phyloP scores from a whole-genome alignment of 2,329 filamentous ascomycete species.

The Plenodomus biglobosus region DNA sequence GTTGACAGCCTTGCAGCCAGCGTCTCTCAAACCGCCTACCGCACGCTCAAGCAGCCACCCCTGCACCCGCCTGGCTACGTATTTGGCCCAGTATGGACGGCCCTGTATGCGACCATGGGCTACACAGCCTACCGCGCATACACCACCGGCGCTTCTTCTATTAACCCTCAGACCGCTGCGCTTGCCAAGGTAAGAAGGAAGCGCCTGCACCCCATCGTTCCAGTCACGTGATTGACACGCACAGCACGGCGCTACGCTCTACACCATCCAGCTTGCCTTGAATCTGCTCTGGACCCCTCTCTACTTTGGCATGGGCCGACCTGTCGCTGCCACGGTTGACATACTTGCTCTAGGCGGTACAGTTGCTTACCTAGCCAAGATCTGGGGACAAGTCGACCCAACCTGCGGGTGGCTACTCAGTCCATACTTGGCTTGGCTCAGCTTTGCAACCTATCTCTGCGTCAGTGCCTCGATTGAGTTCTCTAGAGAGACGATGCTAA shows the following conservation, averaged over 20 bases:
- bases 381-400: slow-evolving; percentile 74
- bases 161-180: slow-evolving; percentile 51
- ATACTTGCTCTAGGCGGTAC: slow-evolving; percentile 73
- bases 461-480: slow-evolving; percentile 40
- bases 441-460: slow-evolving; percentile 84
- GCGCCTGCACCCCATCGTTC: neutral
- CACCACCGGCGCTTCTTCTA: slow-evolving; percentile 61
- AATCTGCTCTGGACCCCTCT: slow-evolving; percentile 91
- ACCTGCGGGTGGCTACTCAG: slow-evolving; percentile 72
- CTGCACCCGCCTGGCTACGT: slow-evolving; percentile 58
- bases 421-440: slow-evolving; percentile 84
- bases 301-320: slow-evolving; percentile 78
- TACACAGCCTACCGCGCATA: slow-evolving; percentile 83
- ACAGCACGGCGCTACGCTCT: slow-evolving; percentile 70
- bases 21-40: slow-evolving; percentile 60
- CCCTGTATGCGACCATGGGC: slow-evolving; percentile 72
- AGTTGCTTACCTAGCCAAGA: slow-evolving; percentile 67
- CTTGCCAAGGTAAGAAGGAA: slow-evolving; percentile 55
- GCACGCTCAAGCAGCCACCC: slow-evolving; percentile 66
- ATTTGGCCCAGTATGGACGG: slow-evolving; percentile 62
- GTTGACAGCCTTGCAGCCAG: slow-evolving; percentile 13
- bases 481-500: slow-evolving; percentile 2
- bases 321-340: slow-evolving; percentile 73
- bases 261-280: slow-evolving; percentile 80
- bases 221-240: neutral